Evolutionary conservation across 208 protist species (phyloP), one percentile per base, ranked within the genome.

Genomic region (Leishmania lainsoni): DNA sequence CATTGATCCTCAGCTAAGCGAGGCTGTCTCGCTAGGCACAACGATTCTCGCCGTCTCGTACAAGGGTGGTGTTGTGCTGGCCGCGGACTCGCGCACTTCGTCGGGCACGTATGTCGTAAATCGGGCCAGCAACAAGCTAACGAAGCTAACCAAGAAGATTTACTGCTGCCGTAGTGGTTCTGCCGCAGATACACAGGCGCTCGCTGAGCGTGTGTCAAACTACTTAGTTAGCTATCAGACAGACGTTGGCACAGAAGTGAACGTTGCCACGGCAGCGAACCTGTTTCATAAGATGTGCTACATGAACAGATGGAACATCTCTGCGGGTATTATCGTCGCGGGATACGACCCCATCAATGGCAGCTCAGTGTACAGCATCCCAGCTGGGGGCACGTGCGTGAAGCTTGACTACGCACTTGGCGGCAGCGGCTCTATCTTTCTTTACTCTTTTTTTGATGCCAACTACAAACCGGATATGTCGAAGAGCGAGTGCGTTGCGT

Each of bases 11-110:
- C 94, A 95, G 79, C 71, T 96, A 61, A 94, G 91, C 76, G 91
- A 96, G 78, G 92, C 94, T 10, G 94, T 97, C 52, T 97, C 94
- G 10, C 90, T 97, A 48, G 94, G 98, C 71, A 99, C 99, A 35
- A 99, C 99, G 6, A 99, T 99, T 94, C 98, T 99, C 85, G 99
- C 99, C 4, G 97, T 99, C 45, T 93, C 97, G 58, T 99, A 95
- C 87, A 91, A 99, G 45, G 99, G 91, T 56, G 99, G 99, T 74
- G 99, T 99, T 5, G 89, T 99, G 48, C 87, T 99, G 52, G 99
- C 98, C 26, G 98, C 99, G 12, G 99, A 99, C 87, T 99, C 98
- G 22, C 96, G 99, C 70, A 99, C 99, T 8, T 99, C 98, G 10
- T 98, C 96, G 35, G 98, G 98, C 54, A 87, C 95, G 9, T 99